Conservation (phyloP, 768 basidiomycete genomes). For the Lentinula detonsa region DNA sequence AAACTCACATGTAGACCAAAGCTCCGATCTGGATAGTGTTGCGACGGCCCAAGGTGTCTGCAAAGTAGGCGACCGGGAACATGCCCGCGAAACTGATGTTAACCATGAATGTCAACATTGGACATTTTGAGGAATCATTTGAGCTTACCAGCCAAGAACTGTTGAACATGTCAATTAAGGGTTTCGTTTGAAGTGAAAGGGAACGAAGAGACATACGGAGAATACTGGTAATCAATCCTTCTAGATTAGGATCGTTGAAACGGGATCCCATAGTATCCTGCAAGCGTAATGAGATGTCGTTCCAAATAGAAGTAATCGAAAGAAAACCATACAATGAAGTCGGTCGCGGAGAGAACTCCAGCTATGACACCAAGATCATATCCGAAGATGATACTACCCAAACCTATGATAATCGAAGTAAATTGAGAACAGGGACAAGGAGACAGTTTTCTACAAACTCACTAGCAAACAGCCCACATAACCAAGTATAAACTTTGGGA, state of each 20-base stretch:
- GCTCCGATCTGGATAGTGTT: constrained; percentile 35
- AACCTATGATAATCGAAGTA: constrained; percentile 19
- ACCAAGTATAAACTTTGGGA: constrained; percentile 48
- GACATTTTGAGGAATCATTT: not conserved
- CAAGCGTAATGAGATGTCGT: not conserved
- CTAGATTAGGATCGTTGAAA: constrained; percentile 26
- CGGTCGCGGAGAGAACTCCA: constrained; percentile 32
- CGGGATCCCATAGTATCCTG: constrained; percentile 30
- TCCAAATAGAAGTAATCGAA: not conserved
- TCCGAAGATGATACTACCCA: constrained; percentile 19
- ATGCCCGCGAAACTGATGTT: constrained; percentile 32
- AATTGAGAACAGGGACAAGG: not conserved
- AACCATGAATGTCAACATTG: not conserved
- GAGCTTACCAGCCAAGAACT: constrained; percentile 32
- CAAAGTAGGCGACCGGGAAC: constrained; percentile 34
- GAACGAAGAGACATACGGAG: constrained; percentile 22
- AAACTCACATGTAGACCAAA: constrained; percentile 29
- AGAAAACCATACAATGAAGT: constrained; percentile 24
- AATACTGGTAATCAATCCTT: constrained; percentile 35
- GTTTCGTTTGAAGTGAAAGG: not conserved
- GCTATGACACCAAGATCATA: constrained; percentile 50
- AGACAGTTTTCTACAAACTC: not conserved
- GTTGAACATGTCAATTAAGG: not conserved
- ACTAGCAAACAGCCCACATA: constrained; percentile 48
- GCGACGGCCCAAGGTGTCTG: constrained; percentile 31